These are phyloP conservation scores for Solanum dulcamara DNA, from an alignment of 257 asterid genomes.

Conservation along the genomic window DNA sequence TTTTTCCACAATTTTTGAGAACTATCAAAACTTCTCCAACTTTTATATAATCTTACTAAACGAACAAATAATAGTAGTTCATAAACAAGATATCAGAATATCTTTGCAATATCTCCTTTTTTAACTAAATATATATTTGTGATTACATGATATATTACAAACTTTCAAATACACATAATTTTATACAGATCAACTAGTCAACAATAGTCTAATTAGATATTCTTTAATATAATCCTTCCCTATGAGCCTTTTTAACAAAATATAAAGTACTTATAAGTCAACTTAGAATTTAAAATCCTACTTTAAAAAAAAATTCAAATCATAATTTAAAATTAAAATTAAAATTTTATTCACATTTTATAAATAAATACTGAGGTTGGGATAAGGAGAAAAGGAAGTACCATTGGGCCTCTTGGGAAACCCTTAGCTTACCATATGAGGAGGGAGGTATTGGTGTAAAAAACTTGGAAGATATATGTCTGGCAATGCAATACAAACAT, in stretches of 20 bases:
- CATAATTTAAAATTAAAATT: background rate
- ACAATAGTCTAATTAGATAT: too few relatives aligned
- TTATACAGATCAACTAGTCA: too few relatives aligned
- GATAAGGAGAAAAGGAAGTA: too few relatives aligned
- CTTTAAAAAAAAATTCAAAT: too few relatives aligned
- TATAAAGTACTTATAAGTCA: too few relatives aligned
- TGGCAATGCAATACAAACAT: too few relatives aligned
- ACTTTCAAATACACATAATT: background rate
- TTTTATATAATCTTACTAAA: background rate
- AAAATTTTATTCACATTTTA: background rate
- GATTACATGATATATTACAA: background rate
- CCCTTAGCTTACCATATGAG: too few relatives aligned
- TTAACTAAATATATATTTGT: background rate
- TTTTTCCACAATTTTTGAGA: background rate
- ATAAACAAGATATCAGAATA: background rate
- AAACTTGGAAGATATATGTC: too few relatives aligned
- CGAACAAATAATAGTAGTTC: background rate
- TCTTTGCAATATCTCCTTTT: background rate
- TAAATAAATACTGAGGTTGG: background rate
- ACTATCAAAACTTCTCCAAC: background rate
- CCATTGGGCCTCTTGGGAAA: too few relatives aligned
- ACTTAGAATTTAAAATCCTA: too few relatives aligned
- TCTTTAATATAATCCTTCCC: background rate
- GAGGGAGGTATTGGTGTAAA: too few relatives aligned
- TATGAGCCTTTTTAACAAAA: too few relatives aligned